Evolutionary conservation across 768 basidiomycete species (phyloP).

Genomic region (Boletus fagicola): DNA sequence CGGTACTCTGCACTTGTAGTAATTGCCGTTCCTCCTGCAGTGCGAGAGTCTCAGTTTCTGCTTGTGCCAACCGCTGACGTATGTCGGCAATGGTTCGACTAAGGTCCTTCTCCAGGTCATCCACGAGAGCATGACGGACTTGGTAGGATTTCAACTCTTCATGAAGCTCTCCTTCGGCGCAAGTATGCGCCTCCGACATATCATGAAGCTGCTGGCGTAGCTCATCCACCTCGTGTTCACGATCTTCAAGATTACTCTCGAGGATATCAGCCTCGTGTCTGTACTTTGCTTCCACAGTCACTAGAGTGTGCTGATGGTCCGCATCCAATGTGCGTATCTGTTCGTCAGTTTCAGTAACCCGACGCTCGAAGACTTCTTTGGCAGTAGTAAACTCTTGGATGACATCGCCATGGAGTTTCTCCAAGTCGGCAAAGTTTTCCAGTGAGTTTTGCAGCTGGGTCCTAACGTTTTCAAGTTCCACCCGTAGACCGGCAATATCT

Average conservation of each 20-base stretch:
- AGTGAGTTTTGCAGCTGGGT: slow-evolving; percentile 22
- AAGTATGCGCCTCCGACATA: slow-evolving; percentile 34
- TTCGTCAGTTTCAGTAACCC: slow-evolving; percentile 27
- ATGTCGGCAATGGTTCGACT: slow-evolving; percentile 36
- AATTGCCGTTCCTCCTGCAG: slow-evolving; percentile 50
- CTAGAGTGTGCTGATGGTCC: slow-evolving; percentile 19
- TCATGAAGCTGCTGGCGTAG: slow-evolving; percentile 41
- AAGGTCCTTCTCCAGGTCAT: slow-evolving; percentile 36
- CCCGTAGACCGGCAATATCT: slow-evolving; percentile 22
- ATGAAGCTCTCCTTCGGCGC: slow-evolving; percentile 31
- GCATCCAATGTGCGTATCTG: slow-evolving; percentile 28
- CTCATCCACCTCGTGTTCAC: slow-evolving; percentile 31
- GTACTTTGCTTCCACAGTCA: slow-evolving; percentile 35
- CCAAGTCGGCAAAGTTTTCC: slow-evolving; percentile 27
- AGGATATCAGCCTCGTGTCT: slow-evolving; percentile 36
- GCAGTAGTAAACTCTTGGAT: slow-evolving; percentile 23
- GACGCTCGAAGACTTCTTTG: slow-evolving; percentile 32
- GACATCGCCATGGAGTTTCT: slow-evolving; percentile 24
- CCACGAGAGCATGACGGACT: slow-evolving; percentile 29
- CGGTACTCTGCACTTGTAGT: slow-evolving; percentile 56
- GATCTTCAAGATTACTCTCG: slow-evolving; percentile 38
- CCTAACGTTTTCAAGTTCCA: slow-evolving; percentile 27
- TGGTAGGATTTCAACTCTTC: slow-evolving; percentile 28
- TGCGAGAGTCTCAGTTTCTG: slow-evolving; percentile 34
- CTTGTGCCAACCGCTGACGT: slow-evolving; percentile 42